These are phyloP conservation scores for Brasilioporus rufonigricans DNA, from an alignment of 768 basidiomycete genomes.

Conservation along the genomic window DNA sequence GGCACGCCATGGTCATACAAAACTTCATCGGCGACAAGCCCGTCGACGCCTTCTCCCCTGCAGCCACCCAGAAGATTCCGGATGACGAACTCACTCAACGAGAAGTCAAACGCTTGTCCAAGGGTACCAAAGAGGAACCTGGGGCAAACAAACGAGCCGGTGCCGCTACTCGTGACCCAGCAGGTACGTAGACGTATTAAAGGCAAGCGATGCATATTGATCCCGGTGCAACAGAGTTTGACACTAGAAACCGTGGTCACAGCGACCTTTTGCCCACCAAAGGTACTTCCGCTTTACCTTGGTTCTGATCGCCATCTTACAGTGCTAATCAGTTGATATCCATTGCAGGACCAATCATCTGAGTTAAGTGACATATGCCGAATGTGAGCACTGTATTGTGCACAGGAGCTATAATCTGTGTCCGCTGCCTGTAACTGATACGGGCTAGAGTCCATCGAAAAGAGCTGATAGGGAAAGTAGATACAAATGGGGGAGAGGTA, in stretches of 20 bases:
- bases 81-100: slow-evolving; percentile 22
- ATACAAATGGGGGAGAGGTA: too few relatives aligned
- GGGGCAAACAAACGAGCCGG: slow-evolving; percentile 31
- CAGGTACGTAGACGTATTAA: not conserved
- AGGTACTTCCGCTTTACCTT: not conserved
- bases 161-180: slow-evolving; percentile 25
- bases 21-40: slow-evolving; percentile 29
- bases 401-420: too few relatives aligned
- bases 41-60: slow-evolving; percentile 22
- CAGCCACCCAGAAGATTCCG: slow-evolving; percentile 17
- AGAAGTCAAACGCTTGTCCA: slow-evolving; percentile 17
- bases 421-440: too few relatives aligned
- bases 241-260: slow-evolving; percentile 11
- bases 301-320: not conserved
- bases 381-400: too few relatives aligned
- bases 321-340: not conserved
- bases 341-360: not conserved
- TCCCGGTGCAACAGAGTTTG: slow-evolving; percentile 5
- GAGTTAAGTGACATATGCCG: not conserved
- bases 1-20: slow-evolving; percentile 16
- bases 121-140: slow-evolving; percentile 11
- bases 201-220: not conserved
- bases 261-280: slow-evolving; percentile 4
- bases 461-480: too few relatives aligned
- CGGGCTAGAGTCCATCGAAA: too few relatives aligned